Evolutionary conservation across 129 eudicot species (phyloP).

Genomic region (Smallanthus sonchifolius): DNA sequence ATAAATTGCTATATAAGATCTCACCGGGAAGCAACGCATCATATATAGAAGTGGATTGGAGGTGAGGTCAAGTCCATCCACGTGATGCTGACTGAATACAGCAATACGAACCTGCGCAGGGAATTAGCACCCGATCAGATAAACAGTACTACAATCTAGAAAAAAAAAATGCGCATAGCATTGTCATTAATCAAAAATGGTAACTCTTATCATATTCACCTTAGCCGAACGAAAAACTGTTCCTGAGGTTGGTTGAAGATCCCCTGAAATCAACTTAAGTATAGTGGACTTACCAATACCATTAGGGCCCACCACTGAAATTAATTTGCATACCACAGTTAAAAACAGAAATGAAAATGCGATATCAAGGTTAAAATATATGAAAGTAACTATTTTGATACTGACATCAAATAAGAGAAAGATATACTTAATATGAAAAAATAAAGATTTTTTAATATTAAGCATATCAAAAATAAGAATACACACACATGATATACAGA

Average conservation of each 20-base stretch:
- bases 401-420: constrained; percentile 2
- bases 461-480: not conserved
- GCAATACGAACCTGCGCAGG: constrained; percentile 87
- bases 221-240: constrained; percentile 96
- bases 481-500: not conserved
- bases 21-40: constrained; percentile 99
- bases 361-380: not conserved
- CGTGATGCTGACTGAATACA: constrained; percentile 97
- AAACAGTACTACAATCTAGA: constrained; percentile 1
- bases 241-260: constrained; percentile 98
- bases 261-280: constrained; percentile 93
- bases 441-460: not conserved
- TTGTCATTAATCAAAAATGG: not conserved
- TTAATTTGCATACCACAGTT: constrained; percentile 20
- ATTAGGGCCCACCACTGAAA: constrained; percentile 98
- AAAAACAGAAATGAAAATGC: constrained; percentile 17
- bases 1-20: constrained; percentile 22
- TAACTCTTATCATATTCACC: constrained; percentile 35
- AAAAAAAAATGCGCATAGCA: not conserved
- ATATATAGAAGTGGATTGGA: constrained; percentile 95
- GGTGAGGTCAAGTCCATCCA: constrained; percentile 94
- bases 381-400: not conserved
- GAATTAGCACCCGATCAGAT: constrained; percentile 2
- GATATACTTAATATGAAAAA: not conserved
- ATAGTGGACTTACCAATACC: constrained; percentile 98